These are phyloP conservation scores for Vigna hirtella DNA, from an alignment of 306 rosid species.

Conservation along the genomic window DNA sequence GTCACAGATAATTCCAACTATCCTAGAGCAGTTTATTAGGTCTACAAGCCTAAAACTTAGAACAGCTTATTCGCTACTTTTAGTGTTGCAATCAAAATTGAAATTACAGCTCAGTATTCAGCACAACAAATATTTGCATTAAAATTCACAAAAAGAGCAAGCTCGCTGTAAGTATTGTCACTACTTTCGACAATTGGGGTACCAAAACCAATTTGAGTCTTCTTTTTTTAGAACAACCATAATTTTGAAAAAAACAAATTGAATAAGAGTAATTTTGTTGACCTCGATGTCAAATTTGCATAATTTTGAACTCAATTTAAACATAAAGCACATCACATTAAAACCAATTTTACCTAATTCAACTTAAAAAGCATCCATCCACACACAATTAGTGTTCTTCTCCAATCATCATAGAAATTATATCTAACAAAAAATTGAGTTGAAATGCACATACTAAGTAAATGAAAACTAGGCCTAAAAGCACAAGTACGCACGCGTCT, in stretches of 20 bases:
- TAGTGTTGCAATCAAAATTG: neutral
- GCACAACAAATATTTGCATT: neutral
- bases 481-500: neutral
- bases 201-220: too few relatives aligned
- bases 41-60: neutral
- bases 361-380: too few relatives aligned
- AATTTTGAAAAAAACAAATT: too few relatives aligned
- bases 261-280: too few relatives aligned
- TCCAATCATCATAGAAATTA: neutral
- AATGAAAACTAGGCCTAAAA: neutral
- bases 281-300: too few relatives aligned
- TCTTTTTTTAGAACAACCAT: too few relatives aligned
- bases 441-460: neutral
- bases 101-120: neutral
- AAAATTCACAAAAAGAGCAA: neutral
- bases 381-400: neutral
- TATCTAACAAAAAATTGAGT: neutral
- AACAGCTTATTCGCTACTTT: neutral
- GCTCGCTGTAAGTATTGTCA: too few relatives aligned
- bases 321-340: neutral
- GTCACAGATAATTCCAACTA: neutral
- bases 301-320: too few relatives aligned
- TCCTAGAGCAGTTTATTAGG: neutral
- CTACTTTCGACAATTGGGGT: too few relatives aligned
- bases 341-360: neutral